These are phyloP conservation scores for Murraya koenigii DNA, from an alignment of 345 rosid species.

Conservation along the genomic window DNA sequence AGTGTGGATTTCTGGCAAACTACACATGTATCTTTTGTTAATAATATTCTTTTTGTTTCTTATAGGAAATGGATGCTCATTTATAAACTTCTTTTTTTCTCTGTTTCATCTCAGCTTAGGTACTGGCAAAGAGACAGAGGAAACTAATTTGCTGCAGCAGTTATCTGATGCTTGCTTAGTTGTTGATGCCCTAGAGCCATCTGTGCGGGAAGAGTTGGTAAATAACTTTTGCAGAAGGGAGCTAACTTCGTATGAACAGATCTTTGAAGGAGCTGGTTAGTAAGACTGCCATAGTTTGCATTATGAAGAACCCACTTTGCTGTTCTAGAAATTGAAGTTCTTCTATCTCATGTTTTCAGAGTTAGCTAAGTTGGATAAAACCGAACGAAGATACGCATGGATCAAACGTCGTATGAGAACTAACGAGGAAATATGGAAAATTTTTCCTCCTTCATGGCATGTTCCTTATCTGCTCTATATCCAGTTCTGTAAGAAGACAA, in stretches of 20 bases:
- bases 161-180: slow-evolving; percentile 96
- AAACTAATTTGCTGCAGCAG: slow-evolving; percentile 78
- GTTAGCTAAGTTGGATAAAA: slow-evolving; percentile 94
- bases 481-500: slow-evolving; percentile 94
- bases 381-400: slow-evolving; percentile 97
- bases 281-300: slow-evolving; percentile 11
- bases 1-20: background rate
- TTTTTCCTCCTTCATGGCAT: slow-evolving; percentile 94
- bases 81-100: background rate
- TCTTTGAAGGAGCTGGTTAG: slow-evolving; percentile 99
- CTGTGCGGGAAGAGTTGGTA: slow-evolving; percentile 98
- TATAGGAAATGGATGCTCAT: background rate
- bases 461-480: slow-evolving; percentile 92
- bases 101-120: slow-evolving; percentile 77
- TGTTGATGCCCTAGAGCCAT: slow-evolving; percentile 96
- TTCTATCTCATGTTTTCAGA: slow-evolving; percentile 37
- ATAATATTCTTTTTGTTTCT: background rate
- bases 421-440: slow-evolving; percentile 96
- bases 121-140: slow-evolving; percentile 95
- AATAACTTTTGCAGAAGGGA: slow-evolving; percentile 97
- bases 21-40: background rate
- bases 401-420: slow-evolving; percentile 94
- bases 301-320: slow-evolving; percentile 1
- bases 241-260: slow-evolving; percentile 96
- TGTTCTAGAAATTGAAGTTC: background rate